Conservation (phyloP, 805 yeast genomes). For the Candida easanensis region DNA sequence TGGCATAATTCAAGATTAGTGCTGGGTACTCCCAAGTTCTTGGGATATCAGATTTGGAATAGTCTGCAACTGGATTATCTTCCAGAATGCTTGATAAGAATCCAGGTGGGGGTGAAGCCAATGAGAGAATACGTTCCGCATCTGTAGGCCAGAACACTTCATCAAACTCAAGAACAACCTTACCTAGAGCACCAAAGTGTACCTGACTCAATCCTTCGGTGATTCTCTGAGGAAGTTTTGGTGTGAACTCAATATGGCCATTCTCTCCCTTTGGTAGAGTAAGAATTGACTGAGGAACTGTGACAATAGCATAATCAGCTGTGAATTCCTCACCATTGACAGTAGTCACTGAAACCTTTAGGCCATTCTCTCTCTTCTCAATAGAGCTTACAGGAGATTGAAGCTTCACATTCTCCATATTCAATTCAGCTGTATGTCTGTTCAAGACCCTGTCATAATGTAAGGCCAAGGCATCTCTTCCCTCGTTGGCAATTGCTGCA, state of each 20-base stretch:
- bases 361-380: conserved; percentile 28
- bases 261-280: conserved; percentile 33
- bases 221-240: conserved; percentile 49
- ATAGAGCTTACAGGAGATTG: conserved; percentile 42
- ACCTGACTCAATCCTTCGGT: conserved; percentile 43
- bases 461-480: conserved; percentile 70
- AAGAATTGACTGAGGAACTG: conserved; percentile 76
- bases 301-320: conserved; percentile 62
- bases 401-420: conserved; percentile 36
- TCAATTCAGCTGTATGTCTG: conserved; percentile 39
- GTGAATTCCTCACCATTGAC: conserved; percentile 31
- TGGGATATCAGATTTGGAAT: conserved; percentile 26
- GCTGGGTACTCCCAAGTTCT: conserved; percentile 58
- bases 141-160: conserved; percentile 56
- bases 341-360: conserved; percentile 24
- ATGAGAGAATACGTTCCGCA: conserved; percentile 45
- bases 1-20: conserved; percentile 56
- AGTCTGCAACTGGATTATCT: conserved; percentile 5
- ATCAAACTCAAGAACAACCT: conserved; percentile 67
- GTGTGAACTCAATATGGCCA: conserved; percentile 56
- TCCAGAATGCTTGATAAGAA: conserved; percentile 16
- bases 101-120: conserved; percentile 36
- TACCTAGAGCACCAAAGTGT: conserved; percentile 69
- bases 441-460: conserved; percentile 52
- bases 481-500: conserved; percentile 67